These are phyloP conservation scores for Mentha longifolia DNA, from an alignment of 257 asterid genomes.

Conservation along the genomic window DNA sequence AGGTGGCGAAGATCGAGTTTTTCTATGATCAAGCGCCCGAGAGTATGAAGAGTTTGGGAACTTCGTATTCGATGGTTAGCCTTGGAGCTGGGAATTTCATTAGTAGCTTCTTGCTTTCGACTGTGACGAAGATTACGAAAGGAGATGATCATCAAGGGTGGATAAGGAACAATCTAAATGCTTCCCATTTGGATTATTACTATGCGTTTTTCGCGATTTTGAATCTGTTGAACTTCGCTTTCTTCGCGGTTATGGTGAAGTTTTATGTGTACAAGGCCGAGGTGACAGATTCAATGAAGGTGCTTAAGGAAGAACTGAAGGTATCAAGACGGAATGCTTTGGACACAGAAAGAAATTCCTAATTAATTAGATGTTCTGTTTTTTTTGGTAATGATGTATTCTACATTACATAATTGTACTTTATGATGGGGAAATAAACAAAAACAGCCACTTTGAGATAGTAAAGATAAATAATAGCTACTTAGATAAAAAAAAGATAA, in stretches of 20 bases:
- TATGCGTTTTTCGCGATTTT: constrained; percentile 63
- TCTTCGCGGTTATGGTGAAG: constrained; percentile 57
- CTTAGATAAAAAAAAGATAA: no score
- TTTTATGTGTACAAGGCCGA: constrained; percentile 79
- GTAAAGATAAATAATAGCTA: no score
- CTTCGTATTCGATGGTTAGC: constrained; percentile 67
- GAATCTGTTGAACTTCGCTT: constrained; percentile 53
- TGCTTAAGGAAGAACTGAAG: constrained; percentile 55
- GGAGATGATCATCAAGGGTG: constrained; percentile 60
- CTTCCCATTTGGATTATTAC: constrained; percentile 76
- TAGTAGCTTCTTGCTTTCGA: constrained; percentile 68
- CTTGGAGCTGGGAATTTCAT: constrained; percentile 74
- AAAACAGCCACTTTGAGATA: no score
- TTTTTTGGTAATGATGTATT: background rate
- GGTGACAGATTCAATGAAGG: constrained; percentile 68
- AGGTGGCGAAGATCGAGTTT: constrained; percentile 76
- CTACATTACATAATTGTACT: background rate
- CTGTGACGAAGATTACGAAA: constrained; percentile 55
- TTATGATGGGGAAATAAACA: background rate
- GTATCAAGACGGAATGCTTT: constrained; percentile 32
- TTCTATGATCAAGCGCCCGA: constrained; percentile 93
- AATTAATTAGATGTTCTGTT: no score
- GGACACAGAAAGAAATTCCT: background rate
- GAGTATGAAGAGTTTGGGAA: constrained; percentile 87
- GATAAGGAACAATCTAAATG: constrained; percentile 75